Conservation (phyloP, 1,284 basidiomycete species). For the Mycena sp. region DNA sequence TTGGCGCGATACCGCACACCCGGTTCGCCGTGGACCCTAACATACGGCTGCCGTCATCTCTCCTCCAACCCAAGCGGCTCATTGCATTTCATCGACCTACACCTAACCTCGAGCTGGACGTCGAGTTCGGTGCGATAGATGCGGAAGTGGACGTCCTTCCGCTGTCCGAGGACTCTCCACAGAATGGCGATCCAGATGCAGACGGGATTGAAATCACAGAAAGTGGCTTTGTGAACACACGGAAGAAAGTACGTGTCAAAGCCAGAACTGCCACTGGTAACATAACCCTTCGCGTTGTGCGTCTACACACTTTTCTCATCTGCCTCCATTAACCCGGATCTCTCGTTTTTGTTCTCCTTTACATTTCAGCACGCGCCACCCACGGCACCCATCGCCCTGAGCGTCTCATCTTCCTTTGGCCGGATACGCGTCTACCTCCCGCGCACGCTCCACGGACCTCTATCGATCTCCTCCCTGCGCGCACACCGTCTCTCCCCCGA, state of each 20-base stretch:
- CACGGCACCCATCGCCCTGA: background rate
- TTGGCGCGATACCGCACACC: background rate
- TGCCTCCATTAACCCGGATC: background rate
- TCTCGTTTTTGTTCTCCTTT: too few species aligned
- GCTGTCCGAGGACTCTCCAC: background rate
- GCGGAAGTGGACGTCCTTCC: slow-evolving; percentile 6
- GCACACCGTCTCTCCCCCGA: background rate
- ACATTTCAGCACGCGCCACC: background rate
- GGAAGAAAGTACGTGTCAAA: background rate
- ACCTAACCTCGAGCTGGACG: background rate
- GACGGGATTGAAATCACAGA: too few species aligned
- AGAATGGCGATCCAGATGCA: background rate
- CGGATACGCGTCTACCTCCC: slow-evolving; percentile 10
- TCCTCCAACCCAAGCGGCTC: background rate
- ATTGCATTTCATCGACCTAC: background rate
- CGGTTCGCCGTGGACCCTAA: slow-evolving; percentile 11
- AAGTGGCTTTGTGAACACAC: too few species aligned
- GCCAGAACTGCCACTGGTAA: background rate
- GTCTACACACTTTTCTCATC: background rate
- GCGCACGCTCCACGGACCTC: slow-evolving; percentile 9
- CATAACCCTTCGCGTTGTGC: slow-evolving; percentile 2
- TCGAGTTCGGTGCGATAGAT: slow-evolving; percentile 4
- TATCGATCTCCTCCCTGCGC: slow-evolving; percentile 4
- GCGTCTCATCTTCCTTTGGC: background rate
- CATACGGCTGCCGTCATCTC: background rate